A percentile compares a stretch with the other conserved stretches of the same genome.
phyloP scores from a whole-genome alignment of 2,329 filamentous ascomycete species.

The Hypoxylon sp. region DNA sequence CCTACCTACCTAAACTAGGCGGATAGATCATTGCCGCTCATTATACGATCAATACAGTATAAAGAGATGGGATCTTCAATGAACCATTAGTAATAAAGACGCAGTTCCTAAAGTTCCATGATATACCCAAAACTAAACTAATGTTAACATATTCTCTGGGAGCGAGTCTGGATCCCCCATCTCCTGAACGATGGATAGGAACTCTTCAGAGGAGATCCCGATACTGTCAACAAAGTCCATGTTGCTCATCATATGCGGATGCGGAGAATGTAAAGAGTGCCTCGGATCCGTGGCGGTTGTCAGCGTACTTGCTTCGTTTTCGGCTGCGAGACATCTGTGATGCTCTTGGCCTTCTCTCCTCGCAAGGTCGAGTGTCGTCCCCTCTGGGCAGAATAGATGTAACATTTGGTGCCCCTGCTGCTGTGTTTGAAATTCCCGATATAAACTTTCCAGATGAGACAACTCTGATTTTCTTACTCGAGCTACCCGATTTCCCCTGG shows the following conservation, averaged over 20 bases:
- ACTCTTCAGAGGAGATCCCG: conserved; percentile 59
- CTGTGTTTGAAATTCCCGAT: conserved; percentile 52
- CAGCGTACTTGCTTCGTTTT: background rate
- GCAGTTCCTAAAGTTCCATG: background rate
- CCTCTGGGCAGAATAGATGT: conserved; percentile 33
- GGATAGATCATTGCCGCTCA: no score
- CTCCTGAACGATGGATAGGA: conserved; percentile 57
- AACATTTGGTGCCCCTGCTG: conserved; percentile 50
- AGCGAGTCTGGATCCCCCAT: conserved; percentile 44
- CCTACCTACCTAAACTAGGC: no score
- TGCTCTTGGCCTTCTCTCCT: conserved; percentile 4
- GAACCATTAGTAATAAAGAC: background rate
- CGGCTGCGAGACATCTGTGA: background rate
- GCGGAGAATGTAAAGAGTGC: background rate
- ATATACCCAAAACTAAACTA: conserved; percentile 1
- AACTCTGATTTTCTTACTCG: conserved; percentile 55
- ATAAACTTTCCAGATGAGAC: conserved; percentile 51
- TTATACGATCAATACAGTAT: no score
- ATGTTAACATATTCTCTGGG: conserved; percentile 18
- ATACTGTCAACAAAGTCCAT: conserved; percentile 56
- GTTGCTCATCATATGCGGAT: conserved; percentile 42
- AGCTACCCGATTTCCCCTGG: conserved; percentile 55
- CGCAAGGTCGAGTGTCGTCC: conserved; percentile 5
- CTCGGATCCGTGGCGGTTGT: background rate
- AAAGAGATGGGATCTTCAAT: no score